Conservation (phyloP, 2,329 filamentous ascomycete genomes). For the Aspergillus versicolor region DNA sequence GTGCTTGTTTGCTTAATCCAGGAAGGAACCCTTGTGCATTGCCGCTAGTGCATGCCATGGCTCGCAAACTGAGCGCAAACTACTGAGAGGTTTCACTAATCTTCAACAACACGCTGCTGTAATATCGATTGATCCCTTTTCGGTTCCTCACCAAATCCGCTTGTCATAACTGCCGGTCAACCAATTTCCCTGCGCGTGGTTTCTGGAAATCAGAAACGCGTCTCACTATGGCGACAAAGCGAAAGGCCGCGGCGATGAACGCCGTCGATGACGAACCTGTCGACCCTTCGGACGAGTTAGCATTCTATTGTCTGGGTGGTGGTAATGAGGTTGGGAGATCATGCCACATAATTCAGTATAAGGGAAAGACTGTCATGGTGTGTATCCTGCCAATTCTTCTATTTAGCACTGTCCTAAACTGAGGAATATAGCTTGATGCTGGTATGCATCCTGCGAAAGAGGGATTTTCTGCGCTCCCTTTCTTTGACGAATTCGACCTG, state of each 20-base stretch:
- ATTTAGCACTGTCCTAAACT: slow-evolving; percentile 11
- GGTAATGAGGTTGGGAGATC: slow-evolving; percentile 97
- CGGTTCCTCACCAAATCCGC: background rate
- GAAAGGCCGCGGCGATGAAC: slow-evolving; percentile 78
- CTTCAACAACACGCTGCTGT: background rate
- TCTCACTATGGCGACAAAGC: slow-evolving; percentile 79
- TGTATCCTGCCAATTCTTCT: slow-evolving; percentile 26
- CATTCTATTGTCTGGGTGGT: slow-evolving; percentile 89
- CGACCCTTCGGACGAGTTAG: slow-evolving; percentile 89
- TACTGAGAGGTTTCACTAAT: background rate
- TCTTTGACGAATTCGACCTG: slow-evolving; percentile 97
- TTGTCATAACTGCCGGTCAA: background rate
- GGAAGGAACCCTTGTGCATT: background rate
- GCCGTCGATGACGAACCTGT: slow-evolving; percentile 75
- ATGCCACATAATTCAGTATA: slow-evolving; percentile 98
- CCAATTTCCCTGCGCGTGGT: background rate
- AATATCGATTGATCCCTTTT: background rate
- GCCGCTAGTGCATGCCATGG: background rate
- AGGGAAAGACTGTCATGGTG: slow-evolving; percentile 99
- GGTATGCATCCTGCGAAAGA: slow-evolving; percentile 97
- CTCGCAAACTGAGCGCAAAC: background rate
- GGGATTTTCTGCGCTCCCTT: slow-evolving; percentile 86
- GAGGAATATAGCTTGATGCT: slow-evolving; percentile 74
- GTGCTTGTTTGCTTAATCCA: background rate
- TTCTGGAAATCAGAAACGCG: background rate